These are phyloP conservation scores for Skeletonema potamos DNA, from an alignment of 108 stramenopile species.

Conservation along the genomic window DNA sequence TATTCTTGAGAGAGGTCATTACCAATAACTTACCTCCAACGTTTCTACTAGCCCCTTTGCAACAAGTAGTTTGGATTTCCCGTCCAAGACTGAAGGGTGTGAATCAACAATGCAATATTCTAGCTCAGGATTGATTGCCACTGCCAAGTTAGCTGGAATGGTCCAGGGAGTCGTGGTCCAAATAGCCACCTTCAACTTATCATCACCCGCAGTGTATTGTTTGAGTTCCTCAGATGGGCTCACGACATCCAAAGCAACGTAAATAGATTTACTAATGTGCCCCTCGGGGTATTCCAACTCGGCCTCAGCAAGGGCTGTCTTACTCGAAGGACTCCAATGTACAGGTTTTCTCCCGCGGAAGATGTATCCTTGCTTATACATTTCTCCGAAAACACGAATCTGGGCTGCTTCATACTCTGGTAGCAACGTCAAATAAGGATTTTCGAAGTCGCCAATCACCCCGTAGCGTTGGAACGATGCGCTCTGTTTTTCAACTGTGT, in stretches of 20 bases:
- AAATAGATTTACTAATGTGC: conserved; percentile 90
- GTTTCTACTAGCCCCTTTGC: conserved; percentile 75
- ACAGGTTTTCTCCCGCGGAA: conserved; percentile 97
- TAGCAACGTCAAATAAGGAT: conserved; percentile 95
- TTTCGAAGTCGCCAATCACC: conserved; percentile 95
- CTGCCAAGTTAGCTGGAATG: conserved; percentile 92
- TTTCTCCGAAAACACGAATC: conserved; percentile 94
- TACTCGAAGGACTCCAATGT: conserved; percentile 96
- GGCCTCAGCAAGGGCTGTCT: conserved; percentile 97
- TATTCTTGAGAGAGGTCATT: neutral
- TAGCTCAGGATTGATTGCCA: conserved; percentile 91
- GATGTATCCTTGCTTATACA: conserved; percentile 95
- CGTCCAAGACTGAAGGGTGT: conserved; percentile 34
- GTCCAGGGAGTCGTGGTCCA: conserved; percentile 97
- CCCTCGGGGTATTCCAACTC: conserved; percentile 98
- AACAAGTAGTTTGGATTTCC: conserved; percentile 76
- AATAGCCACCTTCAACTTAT: conserved; percentile 82
- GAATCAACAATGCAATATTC: conserved; percentile 88
- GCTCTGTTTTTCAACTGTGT: conserved; percentile 90
- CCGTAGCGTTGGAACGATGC: conserved; percentile 92
- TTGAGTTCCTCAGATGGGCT: conserved; percentile 64
- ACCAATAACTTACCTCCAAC: conserved; percentile 58
- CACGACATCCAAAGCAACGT: conserved; percentile 87
- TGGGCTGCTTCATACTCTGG: conserved; percentile 97
- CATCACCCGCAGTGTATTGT: conserved; percentile 41